Evolutionary conservation across 2,329 filamentous ascomycete species (phyloP), one percentile per base, ranked within the genome.

Genomic region (Pyrenophora seminiperda): DNA sequence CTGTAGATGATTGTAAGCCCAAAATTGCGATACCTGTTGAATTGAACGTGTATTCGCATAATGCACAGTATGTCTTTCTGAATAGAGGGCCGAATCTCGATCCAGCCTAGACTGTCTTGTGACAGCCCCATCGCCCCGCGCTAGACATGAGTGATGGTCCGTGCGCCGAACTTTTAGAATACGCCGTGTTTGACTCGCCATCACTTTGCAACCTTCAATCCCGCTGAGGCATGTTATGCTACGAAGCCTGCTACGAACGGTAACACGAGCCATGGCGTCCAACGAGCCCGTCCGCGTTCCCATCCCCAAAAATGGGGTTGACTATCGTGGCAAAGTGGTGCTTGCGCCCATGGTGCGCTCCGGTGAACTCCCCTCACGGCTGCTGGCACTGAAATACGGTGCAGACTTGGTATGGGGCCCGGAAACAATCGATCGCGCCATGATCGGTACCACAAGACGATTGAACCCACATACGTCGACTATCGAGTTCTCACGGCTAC

Each of bases 351-450:
- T 99, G 94, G 93, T 97, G 50, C 88, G 94, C 62, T 96, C 91
- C n/a, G 94, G 94, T 69, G 94, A 99, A 78, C 79, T 97, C 53
- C 93, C 94, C 3, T 94, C 90, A 31, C 87, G 94, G 50, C 82
- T 99, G 19, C 77, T 96, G 34, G 90, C 94, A 24, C 83, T 99
- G 54, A 89, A 95, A 68, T 97, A 99, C 73, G 94, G 94, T 60
- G 94, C 94, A 43, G 94, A 99, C 74, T 81, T 99, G 13, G 94
- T 99, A 60, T 99, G 94, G 93, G 93, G 94, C 10, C 94, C 94
- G 22, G 94, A 99, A 74, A 97, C 92, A 4, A 87, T 99, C 64
- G 94, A 99, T 75, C 85, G 87, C 69, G 86, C 93, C 49, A 86
- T 99, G 73, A 95, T 97, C 67, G 94, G 94, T 54, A 90, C 90